A percentile compares a stretch with the other conserved stretches of the same genome.
Conservation (phyloP, 768 basidiomycete species). For the Pleurotus eryngii region DNA sequence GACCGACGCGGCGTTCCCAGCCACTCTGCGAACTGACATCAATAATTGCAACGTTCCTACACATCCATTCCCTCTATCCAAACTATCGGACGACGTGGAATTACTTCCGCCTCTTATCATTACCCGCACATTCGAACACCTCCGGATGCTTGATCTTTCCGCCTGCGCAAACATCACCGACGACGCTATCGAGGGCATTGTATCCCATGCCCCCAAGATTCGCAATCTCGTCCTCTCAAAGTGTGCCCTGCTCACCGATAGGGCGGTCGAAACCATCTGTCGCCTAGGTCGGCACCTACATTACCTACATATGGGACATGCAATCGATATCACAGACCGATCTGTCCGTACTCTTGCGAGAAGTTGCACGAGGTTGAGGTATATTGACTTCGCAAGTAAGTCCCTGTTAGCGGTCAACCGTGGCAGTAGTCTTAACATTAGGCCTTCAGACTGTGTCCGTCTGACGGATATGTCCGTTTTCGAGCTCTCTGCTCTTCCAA, state of each 20-base stretch:
- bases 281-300: constrained; percentile 89
- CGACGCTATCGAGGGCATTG: constrained; percentile 77
- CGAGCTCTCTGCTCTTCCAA: constrained; percentile 83
- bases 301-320: constrained; percentile 94
- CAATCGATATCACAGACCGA: constrained; percentile 82
- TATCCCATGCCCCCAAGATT: constrained; percentile 77
- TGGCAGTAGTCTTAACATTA: neutral
- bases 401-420: constrained; percentile 14
- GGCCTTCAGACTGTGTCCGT: constrained; percentile 66
- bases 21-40: constrained; percentile 44
- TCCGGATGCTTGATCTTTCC: constrained; percentile 92
- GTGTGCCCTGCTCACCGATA: constrained; percentile 76
- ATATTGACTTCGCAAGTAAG: constrained; percentile 95
- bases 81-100: constrained; percentile 24
- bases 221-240: constrained; percentile 87
- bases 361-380: constrained; percentile 85
- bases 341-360: constrained; percentile 82
- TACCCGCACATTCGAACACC: constrained; percentile 67
- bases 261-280: constrained; percentile 79
- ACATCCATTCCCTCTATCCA: constrained; percentile 40
- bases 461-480: constrained; percentile 94
- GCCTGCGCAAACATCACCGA: constrained; percentile 81
- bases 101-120: constrained; percentile 67
- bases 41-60: constrained; percentile 20
- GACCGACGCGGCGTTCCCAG: constrained; percentile 85